Base-by-base conservation (phyloP, 2,329 filamentous ascomycete genomes). In the Didymellaceae sp. region DNA sequence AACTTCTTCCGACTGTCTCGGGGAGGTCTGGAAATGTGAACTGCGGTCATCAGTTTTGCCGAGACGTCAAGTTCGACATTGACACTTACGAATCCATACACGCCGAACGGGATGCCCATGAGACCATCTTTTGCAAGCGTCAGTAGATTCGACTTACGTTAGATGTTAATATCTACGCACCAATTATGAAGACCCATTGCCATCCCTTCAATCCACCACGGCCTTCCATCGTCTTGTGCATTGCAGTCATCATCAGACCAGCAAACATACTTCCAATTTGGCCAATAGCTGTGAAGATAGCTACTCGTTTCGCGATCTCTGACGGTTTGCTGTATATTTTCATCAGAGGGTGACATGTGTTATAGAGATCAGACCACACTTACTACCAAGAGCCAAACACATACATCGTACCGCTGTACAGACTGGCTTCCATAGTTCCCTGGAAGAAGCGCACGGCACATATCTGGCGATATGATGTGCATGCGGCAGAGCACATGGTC, bases 371-470 rank as follows among this genome's bases (percentile, higher is more conserved):
- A 16, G 16, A 13, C 4, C 8, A 13, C 18, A 65, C 62, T 62
- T 55, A 65, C 62, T 65, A 66, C 62, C 62, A 66, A 2, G 57
- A 63, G 2, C 63, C 63, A 17, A 66, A 33, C 3, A 64, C 52
- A 32, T 66, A 66, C 21, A 65, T 60, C 6, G 55, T 56, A 3
- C 63, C 62, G 17, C 56, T 55, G 14, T 65, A 66, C 1, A 61
- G 17, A 33, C 56, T 62, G 5, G 59, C 58, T 18, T 66, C 62
- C 40, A 57, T 53, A 6, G 63, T 35, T 3, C 62, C 62, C 17
- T 61, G 59, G 21, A 66, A 54, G 42, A 66, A 65, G 6, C 62
- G 53, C 7, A 66, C 58, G 2, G 24, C 59, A 24, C 21, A 25
- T 13, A 49, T 34, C 13, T 49, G 45, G 8, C 38, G 6, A 13